A percentile compares a stretch with the other conserved stretches of the same genome.
Conservation (phyloP, 257 asterid genomes). For the Rehmannia glutinosa region DNA sequence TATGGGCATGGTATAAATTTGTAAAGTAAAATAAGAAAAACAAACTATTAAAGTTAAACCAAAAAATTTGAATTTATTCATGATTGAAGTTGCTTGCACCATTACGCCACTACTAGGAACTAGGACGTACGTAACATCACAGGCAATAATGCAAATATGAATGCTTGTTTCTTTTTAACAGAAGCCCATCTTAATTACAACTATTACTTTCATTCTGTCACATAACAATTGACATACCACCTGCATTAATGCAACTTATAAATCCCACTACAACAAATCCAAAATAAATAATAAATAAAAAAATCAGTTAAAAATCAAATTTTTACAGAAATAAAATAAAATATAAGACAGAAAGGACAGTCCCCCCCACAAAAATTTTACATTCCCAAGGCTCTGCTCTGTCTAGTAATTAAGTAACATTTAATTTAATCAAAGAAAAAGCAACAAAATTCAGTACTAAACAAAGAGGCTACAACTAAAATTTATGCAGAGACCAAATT, state of each 20-base stretch:
- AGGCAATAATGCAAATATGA: not conserved
- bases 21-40: too few relatives aligned
- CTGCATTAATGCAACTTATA: conserved; percentile 22
- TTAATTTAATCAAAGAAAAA: not conserved
- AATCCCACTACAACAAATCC: not conserved
- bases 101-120: not conserved
- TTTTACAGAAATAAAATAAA: not conserved
- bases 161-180: not conserved
- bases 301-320: not conserved
- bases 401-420: conserved; percentile 13
- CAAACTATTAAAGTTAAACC: too few relatives aligned
- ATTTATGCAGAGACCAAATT: conserved; percentile 26
- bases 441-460: conserved; percentile 9
- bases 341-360: conserved; percentile 17
- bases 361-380: conserved; percentile 24
- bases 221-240: conserved; percentile 17
- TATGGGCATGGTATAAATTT: too few relatives aligned
- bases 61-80: too few relatives aligned
- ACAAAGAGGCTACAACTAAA: conserved; percentile 9
- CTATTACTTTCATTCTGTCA: conserved; percentile 29
- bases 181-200: conserved; percentile 16
- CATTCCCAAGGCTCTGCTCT: conserved; percentile 41
- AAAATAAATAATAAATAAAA: not conserved
- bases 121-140: not conserved
- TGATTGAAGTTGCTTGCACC: too few relatives aligned